Base-by-base conservation (phyloP, 2,329 filamentous ascomycete species). In the Blastomyces silverae region DNA sequence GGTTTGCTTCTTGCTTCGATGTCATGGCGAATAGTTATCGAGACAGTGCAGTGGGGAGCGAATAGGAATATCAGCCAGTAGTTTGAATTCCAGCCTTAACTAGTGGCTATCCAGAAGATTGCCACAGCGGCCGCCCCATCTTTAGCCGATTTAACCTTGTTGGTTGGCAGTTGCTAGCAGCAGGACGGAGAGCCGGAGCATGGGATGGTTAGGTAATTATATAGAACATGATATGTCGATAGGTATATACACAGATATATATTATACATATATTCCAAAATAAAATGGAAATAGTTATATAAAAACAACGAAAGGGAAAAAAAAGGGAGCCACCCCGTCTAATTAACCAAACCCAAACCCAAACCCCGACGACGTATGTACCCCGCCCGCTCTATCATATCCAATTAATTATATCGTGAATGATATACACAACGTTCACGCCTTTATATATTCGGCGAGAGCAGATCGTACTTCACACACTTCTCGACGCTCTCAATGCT, bases 401-500 rank as follows among this genome's bases (percentile, higher is more conserved):
- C 34, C 17, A 44, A 44, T 48, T 7, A 17, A 25, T 22, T 22
- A 42, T n/a, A 2, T 37, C 28, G 7, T 37, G 53, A 37, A 34
- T 34, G 52, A 56, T 8, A 37, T 37, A 11, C 34, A 37, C 34
- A 37, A 56, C 17, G 22, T n/a, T 56, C 7, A 37, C 31, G 50
- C 28, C 28, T 37, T 71, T 74, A 96, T 68, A 96, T 87, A 79
- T 96, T 96, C 2, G 92, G 92, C 60, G 91, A 91, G 66, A 97
- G 80, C 68, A 91, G 83, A 77, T 97, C 92, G 70, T 93, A 96
- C 75, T 92, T 94, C 71, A 97, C 92, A 75, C 91, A 96, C 72
- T 85, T 84, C 77, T 96, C 92, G 44, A 93, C 90, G 76, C 92
- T 92, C 74, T 96, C 91, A 63, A 95, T 85, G 68, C 91, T 96